Conservation (phyloP, 2,329 filamentous ascomycete genomes). For the Trichoderma breve region DNA sequence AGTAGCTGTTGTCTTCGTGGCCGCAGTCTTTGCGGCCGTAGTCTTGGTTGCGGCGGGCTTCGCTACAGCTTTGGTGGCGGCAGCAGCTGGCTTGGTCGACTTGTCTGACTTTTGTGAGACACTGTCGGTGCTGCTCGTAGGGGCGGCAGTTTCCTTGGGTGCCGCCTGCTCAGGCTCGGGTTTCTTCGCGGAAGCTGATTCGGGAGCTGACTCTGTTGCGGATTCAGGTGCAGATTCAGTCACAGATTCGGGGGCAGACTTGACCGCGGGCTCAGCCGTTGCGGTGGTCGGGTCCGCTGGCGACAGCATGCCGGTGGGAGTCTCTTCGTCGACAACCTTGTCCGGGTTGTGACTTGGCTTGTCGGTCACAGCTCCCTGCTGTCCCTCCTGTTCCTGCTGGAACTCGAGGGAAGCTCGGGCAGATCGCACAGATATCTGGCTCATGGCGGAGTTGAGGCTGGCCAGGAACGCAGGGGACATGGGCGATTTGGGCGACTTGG, state of each 20-base stretch:
- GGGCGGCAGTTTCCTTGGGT: neutral
- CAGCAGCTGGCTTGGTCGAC: neutral
- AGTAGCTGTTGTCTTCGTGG: neutral
- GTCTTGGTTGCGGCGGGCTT: conserved; percentile 1
- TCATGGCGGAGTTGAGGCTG: conserved; percentile 6
- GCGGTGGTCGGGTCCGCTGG: conserved; percentile 30
- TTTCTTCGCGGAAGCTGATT: neutral
- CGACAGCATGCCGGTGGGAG: conserved; percentile 33
- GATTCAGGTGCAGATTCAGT: neutral
- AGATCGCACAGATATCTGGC: conserved; percentile 34
- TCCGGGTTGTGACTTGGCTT: conserved; percentile 41
- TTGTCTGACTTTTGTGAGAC: neutral
- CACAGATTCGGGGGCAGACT: neutral
- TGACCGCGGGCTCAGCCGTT: conserved; percentile 4
- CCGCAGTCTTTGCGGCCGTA: neutral
- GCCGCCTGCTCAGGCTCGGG: conserved; percentile 3
- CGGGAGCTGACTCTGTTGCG: neutral
- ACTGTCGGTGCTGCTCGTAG: neutral
- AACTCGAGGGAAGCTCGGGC: neutral
- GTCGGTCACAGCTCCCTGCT: conserved; percentile 29
- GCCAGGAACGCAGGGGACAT: conserved; percentile 30
- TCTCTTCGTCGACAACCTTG: conserved; percentile 42
- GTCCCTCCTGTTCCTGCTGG: conserved; percentile 5
- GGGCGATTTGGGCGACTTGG: conserved; percentile 28
- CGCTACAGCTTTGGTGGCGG: neutral